A percentile compares a stretch with the other conserved stretches of the same genome.
Conservation (phyloP, 768 basidiomycete genomes). For the Gymnopilus junonius region DNA sequence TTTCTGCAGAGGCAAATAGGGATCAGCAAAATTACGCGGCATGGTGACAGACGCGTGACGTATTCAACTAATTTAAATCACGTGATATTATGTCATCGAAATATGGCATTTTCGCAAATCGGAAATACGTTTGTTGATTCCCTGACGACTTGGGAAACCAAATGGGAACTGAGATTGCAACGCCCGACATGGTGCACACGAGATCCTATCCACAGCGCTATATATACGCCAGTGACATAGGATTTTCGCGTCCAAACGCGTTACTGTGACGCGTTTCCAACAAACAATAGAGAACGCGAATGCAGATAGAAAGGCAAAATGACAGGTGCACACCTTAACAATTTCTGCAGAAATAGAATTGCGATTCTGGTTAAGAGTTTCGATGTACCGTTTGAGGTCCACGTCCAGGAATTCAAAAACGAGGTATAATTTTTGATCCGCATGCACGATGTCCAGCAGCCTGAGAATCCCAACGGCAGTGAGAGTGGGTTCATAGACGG, state of each 20-base stretch:
- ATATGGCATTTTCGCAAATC: conserved; percentile 11
- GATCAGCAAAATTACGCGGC: conserved; percentile 6
- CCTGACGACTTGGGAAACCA: conserved; percentile 17
- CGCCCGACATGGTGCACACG: conserved; percentile 4
- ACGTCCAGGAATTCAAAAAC: conserved; percentile 98
- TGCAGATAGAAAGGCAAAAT: conserved; percentile 15
- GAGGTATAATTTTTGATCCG: conserved; percentile 95
- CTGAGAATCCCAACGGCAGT: conserved; percentile 43
- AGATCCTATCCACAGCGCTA: neutral
- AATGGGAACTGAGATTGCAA: conserved; percentile 13
- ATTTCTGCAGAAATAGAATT: conserved; percentile 74
- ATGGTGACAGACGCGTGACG: conserved; percentile 25
- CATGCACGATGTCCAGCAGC: conserved; percentile 94
- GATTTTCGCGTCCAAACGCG: conserved; percentile 27
- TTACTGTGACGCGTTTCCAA: conserved; percentile 25
- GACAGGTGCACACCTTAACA: conserved; percentile 69
- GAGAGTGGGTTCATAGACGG: conserved; percentile 7
- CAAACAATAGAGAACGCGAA: conserved; percentile 4
- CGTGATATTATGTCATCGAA: conserved; percentile 30
- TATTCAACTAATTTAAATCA: conserved; percentile 30
- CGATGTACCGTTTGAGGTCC: conserved; percentile 97
- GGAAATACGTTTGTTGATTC: conserved; percentile 5
- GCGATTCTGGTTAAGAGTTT: conserved; percentile 74
- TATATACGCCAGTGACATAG: conserved; percentile 2
- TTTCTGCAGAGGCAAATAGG: conserved; percentile 59